Percentiles rank a stretch among this genome's conserved stretches.
Conservation (phyloP, 2,329 filamentous ascomycete genomes). For the Thelonectria discophora region DNA sequence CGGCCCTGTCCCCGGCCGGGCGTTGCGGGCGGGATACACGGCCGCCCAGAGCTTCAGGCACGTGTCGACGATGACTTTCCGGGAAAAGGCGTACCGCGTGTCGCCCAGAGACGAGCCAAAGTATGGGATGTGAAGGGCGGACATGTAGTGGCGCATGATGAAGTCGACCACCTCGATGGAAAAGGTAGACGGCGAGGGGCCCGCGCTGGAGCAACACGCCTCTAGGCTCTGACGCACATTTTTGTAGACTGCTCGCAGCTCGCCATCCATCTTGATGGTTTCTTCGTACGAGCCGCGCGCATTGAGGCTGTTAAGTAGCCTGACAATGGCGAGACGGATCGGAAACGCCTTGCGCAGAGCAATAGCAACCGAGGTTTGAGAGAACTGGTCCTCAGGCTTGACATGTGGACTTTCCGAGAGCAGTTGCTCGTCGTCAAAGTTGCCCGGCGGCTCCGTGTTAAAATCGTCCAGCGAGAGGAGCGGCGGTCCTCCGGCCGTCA, state of each 20-base stretch:
- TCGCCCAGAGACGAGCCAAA: conserved; percentile 52
- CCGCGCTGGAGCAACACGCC: conserved; percentile 27
- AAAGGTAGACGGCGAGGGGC: conserved; percentile 46
- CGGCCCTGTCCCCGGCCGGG: not conserved
- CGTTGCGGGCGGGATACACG: conserved; percentile 42
- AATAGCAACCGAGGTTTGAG: conserved; percentile 52
- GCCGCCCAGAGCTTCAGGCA: conserved; percentile 57
- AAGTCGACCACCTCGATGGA: conserved; percentile 59
- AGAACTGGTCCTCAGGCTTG: conserved; percentile 49
- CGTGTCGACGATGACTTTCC: conserved; percentile 58
- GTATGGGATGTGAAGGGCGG: conserved; percentile 65
- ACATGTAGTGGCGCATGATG: conserved; percentile 62
- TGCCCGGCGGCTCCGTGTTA: conserved; percentile 58
- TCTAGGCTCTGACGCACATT: conserved; percentile 48
- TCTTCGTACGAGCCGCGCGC: conserved; percentile 53
- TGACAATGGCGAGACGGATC: conserved; percentile 53
- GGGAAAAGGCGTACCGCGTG: conserved; percentile 59
- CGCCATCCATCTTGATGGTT: conserved; percentile 53
- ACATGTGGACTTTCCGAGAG: conserved; percentile 42
- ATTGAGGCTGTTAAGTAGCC: conserved; percentile 54
- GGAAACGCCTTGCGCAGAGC: conserved; percentile 55
- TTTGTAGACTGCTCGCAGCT: conserved; percentile 55
- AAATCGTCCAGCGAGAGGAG: conserved; percentile 56
- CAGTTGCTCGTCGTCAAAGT: conserved; percentile 61
- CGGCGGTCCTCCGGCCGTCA: conserved; percentile 57